Conservation (phyloP, 2,329 filamentous ascomycete genomes). For the Tympanopsis confertula region DNA sequence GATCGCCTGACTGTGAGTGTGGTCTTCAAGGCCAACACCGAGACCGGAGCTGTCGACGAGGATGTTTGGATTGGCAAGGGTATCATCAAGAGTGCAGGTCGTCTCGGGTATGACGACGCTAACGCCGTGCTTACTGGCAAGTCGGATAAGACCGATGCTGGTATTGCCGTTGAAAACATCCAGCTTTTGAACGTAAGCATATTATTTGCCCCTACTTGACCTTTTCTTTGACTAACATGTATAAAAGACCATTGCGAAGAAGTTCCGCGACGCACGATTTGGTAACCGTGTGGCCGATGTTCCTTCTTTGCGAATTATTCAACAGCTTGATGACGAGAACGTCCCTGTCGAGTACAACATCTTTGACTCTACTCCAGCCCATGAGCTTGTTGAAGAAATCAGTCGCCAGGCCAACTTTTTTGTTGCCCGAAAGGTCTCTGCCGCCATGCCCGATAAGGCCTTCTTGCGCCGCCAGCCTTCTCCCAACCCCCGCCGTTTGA, state of each 20-base stretch:
- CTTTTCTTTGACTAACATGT: conserved; percentile 9
- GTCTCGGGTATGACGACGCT: conserved; percentile 74
- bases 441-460: conserved; percentile 79
- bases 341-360: conserved; percentile 94
- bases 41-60: conserved; percentile 68
- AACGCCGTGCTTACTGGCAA: conserved; percentile 65
- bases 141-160: conserved; percentile 42
- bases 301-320: conserved; percentile 75
- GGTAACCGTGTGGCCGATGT: conserved; percentile 69
- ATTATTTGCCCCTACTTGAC: conserved; percentile 9
- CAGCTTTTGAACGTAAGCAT: conserved; percentile 59
- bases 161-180: conserved; percentile 63
- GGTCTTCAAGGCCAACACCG: conserved; percentile 78
- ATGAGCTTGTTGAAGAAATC: conserved; percentile 90
- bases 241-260: conserved; percentile 61
- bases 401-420: conserved; percentile 85
- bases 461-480: conserved; percentile 76
- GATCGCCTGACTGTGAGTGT: conserved; percentile 87
- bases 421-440: conserved; percentile 72
- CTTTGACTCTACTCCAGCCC: conserved; percentile 78
- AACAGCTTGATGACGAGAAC: conserved; percentile 95
- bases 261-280: conserved; percentile 80
- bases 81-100: conserved; percentile 83
- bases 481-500: conserved; percentile 77
- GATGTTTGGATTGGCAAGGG: conserved; percentile 90